Base-by-base conservation (phyloP, 768 basidiomycete species). In the Udeniomyces megalosporus region DNA sequence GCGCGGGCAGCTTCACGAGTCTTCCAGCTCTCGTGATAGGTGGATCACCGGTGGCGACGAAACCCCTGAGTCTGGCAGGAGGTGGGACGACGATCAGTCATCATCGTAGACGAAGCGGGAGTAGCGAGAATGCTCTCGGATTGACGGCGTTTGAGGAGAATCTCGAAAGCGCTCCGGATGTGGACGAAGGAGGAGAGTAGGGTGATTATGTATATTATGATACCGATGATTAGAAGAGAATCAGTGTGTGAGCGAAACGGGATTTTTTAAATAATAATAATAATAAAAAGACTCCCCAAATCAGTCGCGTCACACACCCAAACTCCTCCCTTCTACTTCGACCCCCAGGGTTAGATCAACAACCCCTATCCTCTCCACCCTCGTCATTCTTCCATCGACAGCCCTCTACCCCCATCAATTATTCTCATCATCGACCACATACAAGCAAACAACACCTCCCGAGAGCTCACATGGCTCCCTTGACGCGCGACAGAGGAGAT, bases 401-500 rank as follows among this genome's bases (percentile, higher is more conserved):
- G 14, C 55, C 11, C 11, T 22, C 48, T 15, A 20, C 17, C 46
- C 15, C 34, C 38, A 34, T 28, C 48, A 29, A 17, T 28, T 20
- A 24, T 35, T 44, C 34, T 28, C 31, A 31, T 20, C 12, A 24
- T 15, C 28, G 4, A 28, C 2, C 28, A 15, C 32, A 24, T 11
- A 5, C 20, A 6, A 35, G 20, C 15, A 12, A 22, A 45, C 22
- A 31, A 17, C 20, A 24, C 15, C 55, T 14, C 10, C 20, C 22
- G 51, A 22, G 31, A n/a, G n/a, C n/a, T n/a, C n/a, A n/a, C n/a
- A 53, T 53, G 51, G 20, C 44, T 2, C 53, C 51, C 2, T 52
- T 45, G n/a, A 52, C 60, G 12, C 52, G 42, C 26, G 52, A 61
- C 51, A 53, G 55, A 38, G 60, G 60, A 26, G 60, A 61, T n/a